Conservation (phyloP, 2,329 filamentous ascomycete genomes). For the Sclerotinia nivalis region DNA sequence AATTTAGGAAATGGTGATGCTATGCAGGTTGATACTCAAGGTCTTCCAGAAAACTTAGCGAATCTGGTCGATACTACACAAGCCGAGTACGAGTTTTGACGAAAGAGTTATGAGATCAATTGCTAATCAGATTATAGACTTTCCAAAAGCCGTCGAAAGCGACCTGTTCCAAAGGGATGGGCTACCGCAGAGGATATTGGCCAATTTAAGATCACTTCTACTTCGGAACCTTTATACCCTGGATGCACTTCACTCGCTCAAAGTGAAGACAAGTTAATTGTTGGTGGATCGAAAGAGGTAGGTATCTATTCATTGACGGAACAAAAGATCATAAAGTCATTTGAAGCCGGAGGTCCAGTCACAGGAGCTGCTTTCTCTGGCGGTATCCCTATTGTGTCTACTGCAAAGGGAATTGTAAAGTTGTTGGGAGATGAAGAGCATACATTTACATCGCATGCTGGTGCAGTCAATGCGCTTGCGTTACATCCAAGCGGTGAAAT, state of each 20-base stretch:
- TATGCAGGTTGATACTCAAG: constrained; percentile 88
- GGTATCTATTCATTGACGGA: constrained; percentile 78
- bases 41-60: constrained; percentile 69
- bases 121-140: constrained; percentile 55
- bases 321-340: constrained; percentile 61
- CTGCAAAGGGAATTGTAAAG: constrained; percentile 63
- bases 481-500: constrained; percentile 82
- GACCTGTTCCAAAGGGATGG: constrained; percentile 83
- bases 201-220: constrained; percentile 54
- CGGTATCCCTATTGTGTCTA: constrained; percentile 38
- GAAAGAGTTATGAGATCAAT: neutral
- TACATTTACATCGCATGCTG: constrained; percentile 78
- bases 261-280: constrained; percentile 61
- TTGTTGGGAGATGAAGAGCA: constrained; percentile 69
- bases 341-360: constrained; percentile 50
- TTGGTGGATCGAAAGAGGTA: constrained; percentile 62
- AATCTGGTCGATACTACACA: constrained; percentile 79
- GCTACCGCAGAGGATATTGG: constrained; percentile 71
- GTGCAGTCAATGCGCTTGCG: constrained; percentile 73
- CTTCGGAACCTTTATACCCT: constrained; percentile 59
- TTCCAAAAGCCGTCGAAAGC: constrained; percentile 86
- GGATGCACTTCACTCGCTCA: constrained; percentile 59
- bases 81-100: constrained; percentile 60
- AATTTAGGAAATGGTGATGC: constrained; percentile 67
- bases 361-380: constrained; percentile 56